Evolutionary conservation across 2,329 filamentous ascomycete genomes (phyloP).

Genomic region (Chrysoporthe cubensis): DNA sequence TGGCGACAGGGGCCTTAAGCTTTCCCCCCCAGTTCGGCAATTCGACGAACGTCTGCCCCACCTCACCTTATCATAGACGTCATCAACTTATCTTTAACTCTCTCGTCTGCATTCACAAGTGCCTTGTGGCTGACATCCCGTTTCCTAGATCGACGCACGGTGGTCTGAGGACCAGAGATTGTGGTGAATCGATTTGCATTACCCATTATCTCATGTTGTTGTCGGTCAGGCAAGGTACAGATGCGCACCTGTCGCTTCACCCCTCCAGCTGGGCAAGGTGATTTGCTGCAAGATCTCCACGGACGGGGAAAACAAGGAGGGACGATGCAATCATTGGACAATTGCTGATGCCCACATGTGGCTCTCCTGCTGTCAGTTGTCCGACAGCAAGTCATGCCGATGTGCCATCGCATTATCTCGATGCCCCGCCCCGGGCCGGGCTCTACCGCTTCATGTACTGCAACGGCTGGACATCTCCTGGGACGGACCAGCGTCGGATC

Average conservation of each 20-base stretch:
- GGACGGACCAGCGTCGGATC: constrained; percentile 19
- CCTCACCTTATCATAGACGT: constrained; percentile 5
- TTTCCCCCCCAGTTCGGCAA: neutral
- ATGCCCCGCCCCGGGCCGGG: constrained; percentile 14
- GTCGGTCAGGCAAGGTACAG: too few species aligned
- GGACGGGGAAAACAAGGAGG: neutral
- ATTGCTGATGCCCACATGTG: neutral
- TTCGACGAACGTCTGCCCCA: neutral
- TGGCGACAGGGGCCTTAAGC: neutral
- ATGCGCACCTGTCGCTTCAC: too few species aligned
- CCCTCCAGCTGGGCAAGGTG: neutral
- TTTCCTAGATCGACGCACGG: neutral
- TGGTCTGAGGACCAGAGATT: neutral
- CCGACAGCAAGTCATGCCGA: constrained; percentile 19
- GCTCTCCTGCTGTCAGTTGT: neutral
- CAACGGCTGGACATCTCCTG: constrained; percentile 17
- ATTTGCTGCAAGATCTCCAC: neutral
- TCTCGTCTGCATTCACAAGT: neutral
- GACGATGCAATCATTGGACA: constrained; percentile 7
- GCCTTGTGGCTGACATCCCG: neutral
- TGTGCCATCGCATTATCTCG: constrained; percentile 24
- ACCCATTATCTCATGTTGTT: neutral
- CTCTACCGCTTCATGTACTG: neutral
- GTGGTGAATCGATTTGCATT: neutral
- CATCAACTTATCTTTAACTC: neutral